Conservation (phyloP, 306 rosid species). For the Ceratonia siliqua region DNA sequence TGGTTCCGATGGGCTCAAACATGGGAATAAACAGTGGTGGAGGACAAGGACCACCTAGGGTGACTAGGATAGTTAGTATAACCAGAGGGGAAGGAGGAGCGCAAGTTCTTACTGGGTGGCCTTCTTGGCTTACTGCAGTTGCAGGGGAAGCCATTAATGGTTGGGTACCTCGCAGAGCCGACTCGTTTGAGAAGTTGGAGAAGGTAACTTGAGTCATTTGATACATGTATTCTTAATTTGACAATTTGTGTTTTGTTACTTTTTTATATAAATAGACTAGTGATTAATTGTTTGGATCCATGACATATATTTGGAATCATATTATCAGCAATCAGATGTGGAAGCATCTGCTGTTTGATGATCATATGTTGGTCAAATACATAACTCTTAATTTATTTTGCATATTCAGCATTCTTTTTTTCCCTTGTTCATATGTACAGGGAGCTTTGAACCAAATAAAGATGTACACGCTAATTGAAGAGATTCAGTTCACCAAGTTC, state of each 20-base stretch:
- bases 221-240: background rate
- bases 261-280: background rate
- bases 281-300: background rate
- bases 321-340: background rate
- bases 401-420: background rate
- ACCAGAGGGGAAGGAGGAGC: slow-evolving; percentile 64
- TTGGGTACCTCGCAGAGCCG: slow-evolving; percentile 85
- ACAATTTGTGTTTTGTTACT: background rate
- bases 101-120: slow-evolving; percentile 84
- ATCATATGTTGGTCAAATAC: background rate
- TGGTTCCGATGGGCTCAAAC: slow-evolving; percentile 28
- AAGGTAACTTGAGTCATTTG: slow-evolving; percentile 48
- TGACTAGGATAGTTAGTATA: slow-evolving; percentile 40
- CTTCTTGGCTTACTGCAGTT: slow-evolving; percentile 83
- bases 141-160: slow-evolving; percentile 87
- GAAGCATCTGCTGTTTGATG: background rate
- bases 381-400: background rate
- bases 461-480: background rate
- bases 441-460: background rate
- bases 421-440: background rate
- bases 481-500: background rate
- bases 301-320: background rate
- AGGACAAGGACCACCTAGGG: slow-evolving; percentile 32
- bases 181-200: slow-evolving; percentile 75
- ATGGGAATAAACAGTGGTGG: slow-evolving; percentile 35